Percentiles rank a stretch among this genome's conserved stretches.
Evolutionary conservation across 495 filamentous ascomycete genomes (phyloP).

Genomic region (Tuber indicum): DNA sequence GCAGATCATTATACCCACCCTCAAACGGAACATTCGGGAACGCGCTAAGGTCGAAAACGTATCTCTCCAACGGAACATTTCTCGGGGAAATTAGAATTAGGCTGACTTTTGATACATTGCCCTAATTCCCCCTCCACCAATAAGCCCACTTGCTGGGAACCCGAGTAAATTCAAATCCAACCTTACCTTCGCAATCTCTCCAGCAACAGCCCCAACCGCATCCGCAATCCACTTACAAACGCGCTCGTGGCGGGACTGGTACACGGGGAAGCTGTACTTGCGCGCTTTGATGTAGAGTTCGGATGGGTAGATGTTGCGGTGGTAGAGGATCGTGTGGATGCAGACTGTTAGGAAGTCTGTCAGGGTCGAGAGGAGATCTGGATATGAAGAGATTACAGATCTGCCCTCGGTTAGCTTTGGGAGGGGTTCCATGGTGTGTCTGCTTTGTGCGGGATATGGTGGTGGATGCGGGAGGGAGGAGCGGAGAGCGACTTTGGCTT

Average conservation of each 20-base stretch:
- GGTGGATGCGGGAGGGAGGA: background rate
- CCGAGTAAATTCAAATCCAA: conserved; percentile 27
- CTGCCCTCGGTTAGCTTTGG: background rate
- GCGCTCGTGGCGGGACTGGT: conserved; percentile 80
- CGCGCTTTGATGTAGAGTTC: conserved; percentile 72
- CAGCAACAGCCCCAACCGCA: conserved; percentile 67
- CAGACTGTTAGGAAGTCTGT: conserved; percentile 76
- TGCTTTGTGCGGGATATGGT: background rate
- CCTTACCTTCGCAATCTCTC: conserved; percentile 61
- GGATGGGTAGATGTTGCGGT: conserved; percentile 74
- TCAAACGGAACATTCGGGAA: conserved; percentile 58
- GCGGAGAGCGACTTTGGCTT: background rate
- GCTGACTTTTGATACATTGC: conserved; percentile 21
- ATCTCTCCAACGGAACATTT: conserved; percentile 62
- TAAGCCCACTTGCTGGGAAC: conserved; percentile 2
- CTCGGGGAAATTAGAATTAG: conserved; percentile 34
- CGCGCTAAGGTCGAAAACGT: conserved; percentile 69
- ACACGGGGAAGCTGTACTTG: conserved; percentile 82
- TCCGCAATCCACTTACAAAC: conserved; percentile 89
- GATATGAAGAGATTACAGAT: conserved; percentile 18
- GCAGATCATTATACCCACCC: conserved; percentile 43
- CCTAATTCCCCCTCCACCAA: conserved; percentile 17
- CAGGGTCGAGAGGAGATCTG: conserved; percentile 53
- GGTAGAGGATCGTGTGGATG: conserved; percentile 89
- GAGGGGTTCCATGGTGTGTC: background rate